A percentile compares a stretch with the other conserved stretches of the same genome.
Evolutionary conservation across 306 rosid species (phyloP).

Genomic region (Malus asiatica): DNA sequence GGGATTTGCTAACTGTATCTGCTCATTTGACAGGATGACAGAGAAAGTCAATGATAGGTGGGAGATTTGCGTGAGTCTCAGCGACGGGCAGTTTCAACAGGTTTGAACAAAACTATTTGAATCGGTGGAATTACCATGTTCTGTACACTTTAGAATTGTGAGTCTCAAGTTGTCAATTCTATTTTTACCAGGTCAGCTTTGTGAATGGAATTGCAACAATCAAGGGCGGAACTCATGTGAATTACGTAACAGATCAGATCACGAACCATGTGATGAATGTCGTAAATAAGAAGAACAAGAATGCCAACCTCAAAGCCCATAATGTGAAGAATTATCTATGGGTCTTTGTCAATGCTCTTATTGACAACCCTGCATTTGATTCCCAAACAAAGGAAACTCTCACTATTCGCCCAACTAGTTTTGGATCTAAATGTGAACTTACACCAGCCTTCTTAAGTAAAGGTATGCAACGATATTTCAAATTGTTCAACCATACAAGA

Average conservation of each 20-base stretch:
- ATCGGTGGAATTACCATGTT: background rate
- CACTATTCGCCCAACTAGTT: slow-evolving; percentile 71
- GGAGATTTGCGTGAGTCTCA: slow-evolving; percentile 79
- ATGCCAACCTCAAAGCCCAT: slow-evolving; percentile 84
- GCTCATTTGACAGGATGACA: slow-evolving; percentile 37
- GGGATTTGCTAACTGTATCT: slow-evolving; percentile 10
- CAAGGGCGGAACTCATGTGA: slow-evolving; percentile 97
- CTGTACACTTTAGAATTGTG: background rate
- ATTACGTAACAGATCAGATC: slow-evolving; percentile 70
- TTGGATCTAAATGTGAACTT: slow-evolving; percentile 84
- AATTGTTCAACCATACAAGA: background rate
- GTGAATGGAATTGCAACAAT: slow-evolving; percentile 78
- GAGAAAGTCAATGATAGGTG: slow-evolving; percentile 78
- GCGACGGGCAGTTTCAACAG: slow-evolving; percentile 97
- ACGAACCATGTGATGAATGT: slow-evolving; percentile 62
- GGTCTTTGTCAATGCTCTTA: slow-evolving; percentile 90
- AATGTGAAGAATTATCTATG: slow-evolving; percentile 86
- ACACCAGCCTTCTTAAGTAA: slow-evolving; percentile 66
- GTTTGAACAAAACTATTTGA: slow-evolving; percentile 22
- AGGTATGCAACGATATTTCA: slow-evolving; percentile 29
- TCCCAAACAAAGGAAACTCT: slow-evolving; percentile 95
- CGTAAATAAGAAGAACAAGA: slow-evolving; percentile 90
- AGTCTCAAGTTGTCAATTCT: background rate
- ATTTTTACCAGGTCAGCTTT: slow-evolving; percentile 70
- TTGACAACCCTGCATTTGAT: slow-evolving; percentile 96